Evolutionary conservation across 805 yeast genomes (phyloP), one percentile per base, ranked within the genome.

Genomic region (Starmerella stellata): DNA sequence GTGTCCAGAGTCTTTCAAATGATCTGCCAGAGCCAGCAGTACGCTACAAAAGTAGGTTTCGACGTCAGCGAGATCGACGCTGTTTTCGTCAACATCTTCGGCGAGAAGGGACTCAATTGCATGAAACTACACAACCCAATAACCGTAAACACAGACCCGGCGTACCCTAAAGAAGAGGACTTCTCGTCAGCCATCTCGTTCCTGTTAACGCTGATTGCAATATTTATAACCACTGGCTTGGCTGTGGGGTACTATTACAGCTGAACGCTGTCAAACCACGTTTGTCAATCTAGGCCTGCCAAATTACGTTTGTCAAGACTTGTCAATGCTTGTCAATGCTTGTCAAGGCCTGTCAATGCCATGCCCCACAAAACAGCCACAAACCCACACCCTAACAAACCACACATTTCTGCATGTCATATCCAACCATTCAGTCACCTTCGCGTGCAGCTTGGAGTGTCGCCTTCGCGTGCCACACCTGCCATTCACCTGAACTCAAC

Each of bases 181-280:
- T 24, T 41, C 7, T 35, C 38, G 13, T 11, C 19, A 19, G 40
- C 49, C 32, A 23, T 49, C 24, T 37, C 39, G 30, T 33, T 48
- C 5, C 40, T 49, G 30, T 34, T 39, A 3, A 28, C 44, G 25
- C 40, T 46, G 21, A 31, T 44, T 15, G 30, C 46, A 4, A 18
- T 41, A 2, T 49, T 49, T 30, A 40, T 45, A 7, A 45, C 49
- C 9, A 41, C 52, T 1, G 51, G 52, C 17, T 30, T 49, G 4
- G 32, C 47, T 5, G 30, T 44, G 9, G 52, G 52, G 20, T 40
- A 21, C 42, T 35, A 37, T 27, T 40, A 30, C 23, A 14, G 20
- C 25, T 23, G 25, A 23, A 7, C 25, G 9, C n/a, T n/a, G n/a
- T n/a, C n/a, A n/a, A n/a, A n/a, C n/a, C n/a, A n/a, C n/a, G n/a